These are phyloP conservation scores for Magnaporthales sp. DNA, from an alignment of 2,329 filamentous ascomycete species.

Conservation along the genomic window DNA sequence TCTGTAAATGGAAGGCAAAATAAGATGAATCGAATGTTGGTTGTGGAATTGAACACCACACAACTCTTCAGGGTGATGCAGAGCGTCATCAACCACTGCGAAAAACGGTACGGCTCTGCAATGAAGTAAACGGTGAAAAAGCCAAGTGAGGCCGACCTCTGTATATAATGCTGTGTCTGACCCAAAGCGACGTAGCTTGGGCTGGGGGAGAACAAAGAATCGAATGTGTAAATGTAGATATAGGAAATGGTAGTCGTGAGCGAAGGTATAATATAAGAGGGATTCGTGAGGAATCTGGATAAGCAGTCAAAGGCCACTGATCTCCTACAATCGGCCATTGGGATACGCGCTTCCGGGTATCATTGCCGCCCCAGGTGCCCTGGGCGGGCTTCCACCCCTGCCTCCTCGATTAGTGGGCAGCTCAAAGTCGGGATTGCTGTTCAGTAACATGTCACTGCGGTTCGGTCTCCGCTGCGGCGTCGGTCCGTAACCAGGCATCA, in stretches of 20 bases:
- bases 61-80: not conserved
- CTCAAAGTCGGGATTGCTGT: constrained; percentile 79
- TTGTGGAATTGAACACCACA: not conserved
- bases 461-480: constrained; percentile 33
- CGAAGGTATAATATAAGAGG: not conserved
- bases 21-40: not conserved
- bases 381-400: constrained; percentile 9
- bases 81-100: not conserved
- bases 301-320: not conserved
- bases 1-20: not conserved
- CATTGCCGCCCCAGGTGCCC: constrained; percentile 30
- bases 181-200: not conserved
- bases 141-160: not conserved
- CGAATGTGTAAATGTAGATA: not conserved
- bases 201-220: not conserved
- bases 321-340: constrained; percentile 4
- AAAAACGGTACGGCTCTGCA: not conserved
- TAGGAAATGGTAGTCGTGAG: not conserved
- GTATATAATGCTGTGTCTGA: not conserved
- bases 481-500: constrained; percentile 30
- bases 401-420: constrained; percentile 37
- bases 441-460: constrained; percentile 65
- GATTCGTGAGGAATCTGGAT: not conserved
- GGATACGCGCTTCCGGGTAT: constrained; percentile 47
- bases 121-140: not conserved